These are phyloP conservation scores for Leptographium wingfieldii DNA, from an alignment of 2,329 filamentous ascomycete species.

Conservation along the genomic window DNA sequence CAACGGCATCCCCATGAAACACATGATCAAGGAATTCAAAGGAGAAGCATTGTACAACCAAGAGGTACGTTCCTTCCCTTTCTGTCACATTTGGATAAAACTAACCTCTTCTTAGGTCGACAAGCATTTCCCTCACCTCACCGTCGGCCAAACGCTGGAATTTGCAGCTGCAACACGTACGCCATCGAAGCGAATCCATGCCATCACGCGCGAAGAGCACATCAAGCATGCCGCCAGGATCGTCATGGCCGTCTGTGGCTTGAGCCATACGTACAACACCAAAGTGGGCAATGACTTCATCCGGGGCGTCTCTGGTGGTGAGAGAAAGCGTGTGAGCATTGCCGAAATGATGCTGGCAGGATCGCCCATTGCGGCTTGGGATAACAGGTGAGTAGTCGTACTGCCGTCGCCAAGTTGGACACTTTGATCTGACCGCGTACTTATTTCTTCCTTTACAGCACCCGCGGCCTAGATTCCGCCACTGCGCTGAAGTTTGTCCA, in stretches of 20 bases:
- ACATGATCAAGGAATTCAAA: slow-evolving; percentile 47
- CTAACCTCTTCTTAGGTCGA: slow-evolving; percentile 24
- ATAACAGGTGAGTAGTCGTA: slow-evolving; percentile 34
- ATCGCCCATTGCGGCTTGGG: slow-evolving; percentile 57
- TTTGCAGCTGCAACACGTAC: slow-evolving; percentile 25
- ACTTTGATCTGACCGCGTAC: neutral
- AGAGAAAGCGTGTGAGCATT: slow-evolving; percentile 63
- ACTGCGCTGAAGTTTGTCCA: slow-evolving; percentile 56
- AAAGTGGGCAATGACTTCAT: slow-evolving; percentile 57
- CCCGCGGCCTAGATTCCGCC: slow-evolving; percentile 49
- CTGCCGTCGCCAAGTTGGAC: neutral
- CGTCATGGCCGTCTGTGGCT: slow-evolving; percentile 56
- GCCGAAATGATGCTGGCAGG: slow-evolving; percentile 52
- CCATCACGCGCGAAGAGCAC: neutral
- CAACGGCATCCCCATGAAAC: slow-evolving; percentile 40
- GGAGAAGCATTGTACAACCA: slow-evolving; percentile 64
- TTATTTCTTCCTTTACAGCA: slow-evolving; percentile 17
- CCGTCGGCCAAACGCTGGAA: slow-evolving; percentile 51
- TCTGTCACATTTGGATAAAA: neutral
- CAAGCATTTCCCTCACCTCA: slow-evolving; percentile 55
- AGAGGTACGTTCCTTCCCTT: slow-evolving; percentile 27
- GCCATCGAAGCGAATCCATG: neutral
- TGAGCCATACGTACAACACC: slow-evolving; percentile 54
- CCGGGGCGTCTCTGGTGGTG: slow-evolving; percentile 47
- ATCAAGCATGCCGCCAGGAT: slow-evolving; percentile 1